Base-by-base conservation (phyloP, 2,329 filamentous ascomycete species). In the Diaporthe helianthi region DNA sequence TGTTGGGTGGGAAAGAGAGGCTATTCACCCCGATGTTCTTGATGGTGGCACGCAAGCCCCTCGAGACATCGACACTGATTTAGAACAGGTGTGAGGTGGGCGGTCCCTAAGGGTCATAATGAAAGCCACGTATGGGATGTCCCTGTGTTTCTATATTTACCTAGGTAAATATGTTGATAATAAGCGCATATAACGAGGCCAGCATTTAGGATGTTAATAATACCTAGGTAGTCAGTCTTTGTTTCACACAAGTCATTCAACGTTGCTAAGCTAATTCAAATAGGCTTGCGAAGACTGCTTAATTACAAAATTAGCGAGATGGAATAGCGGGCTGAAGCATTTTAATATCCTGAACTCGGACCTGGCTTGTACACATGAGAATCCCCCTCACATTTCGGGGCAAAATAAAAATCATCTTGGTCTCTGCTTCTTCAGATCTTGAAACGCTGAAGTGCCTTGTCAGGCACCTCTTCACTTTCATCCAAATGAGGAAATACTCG, bases 1-100 rank as follows among this genome's bases (percentile, higher is more conserved):
- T 71, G 0, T 24, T 69, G 44, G 70, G 70, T 22, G 70, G 70
- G 1, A 71, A 70, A 54, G 55, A 71, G 41, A 67, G 51, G 47
- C 33, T 71, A 19, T 71, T 71, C 19, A 71, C 70, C 4, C 70
- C 70, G 3, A 71, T 71, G 70, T 70, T 69, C 51, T 26, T 71
- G 41, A 71, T 71, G 70, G 70, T 71, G 13, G 67, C 41, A 15
- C 52, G 67, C 51, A 71, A 71, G 51, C 70, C 69, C 2, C 7
- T 60, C 8, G 49, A 49, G 19, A 66, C 41, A 3, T 46, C 66
- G 29, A n/a, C 19, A 1, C 38, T 63, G 41, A 67, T 67, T 26
- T 61, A 19, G 38, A 22, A 22, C n/a, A n/a, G n/a, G n/a, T n/a
- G n/a, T n/a, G n/a, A n/a, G n/a, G n/a, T n/a, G n/a, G n/a, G n/a